Evolutionary conservation across 2,329 filamentous ascomycete species (phyloP).

Genomic region (Colletotrichum liriopes): DNA sequence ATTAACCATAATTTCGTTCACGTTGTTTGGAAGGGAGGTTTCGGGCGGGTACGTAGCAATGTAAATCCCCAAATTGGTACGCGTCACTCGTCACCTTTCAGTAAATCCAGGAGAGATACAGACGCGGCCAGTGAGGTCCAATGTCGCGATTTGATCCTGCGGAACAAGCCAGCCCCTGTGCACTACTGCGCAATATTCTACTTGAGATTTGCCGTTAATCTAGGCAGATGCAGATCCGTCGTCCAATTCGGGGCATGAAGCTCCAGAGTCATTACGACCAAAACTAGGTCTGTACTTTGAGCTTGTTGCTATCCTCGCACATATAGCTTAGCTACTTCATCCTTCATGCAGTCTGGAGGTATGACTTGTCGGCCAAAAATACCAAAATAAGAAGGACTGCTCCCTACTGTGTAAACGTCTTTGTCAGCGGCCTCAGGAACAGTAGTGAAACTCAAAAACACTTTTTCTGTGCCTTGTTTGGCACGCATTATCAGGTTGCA

Average conservation of each 20-base stretch:
- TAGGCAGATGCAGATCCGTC: conserved; percentile 4
- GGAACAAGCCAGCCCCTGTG: background rate
- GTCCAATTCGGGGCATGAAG: conserved; percentile 6
- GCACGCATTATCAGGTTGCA: conserved; percentile 19
- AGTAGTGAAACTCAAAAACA: background rate
- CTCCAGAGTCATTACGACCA: background rate
- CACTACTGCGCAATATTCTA: background rate
- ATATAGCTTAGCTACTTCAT: background rate
- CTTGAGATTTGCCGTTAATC: conserved; percentile 5
- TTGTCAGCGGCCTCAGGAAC: conserved; percentile 18
- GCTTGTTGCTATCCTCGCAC: conserved; percentile 12
- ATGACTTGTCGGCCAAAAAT: background rate
- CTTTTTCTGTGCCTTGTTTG: conserved; percentile 28
- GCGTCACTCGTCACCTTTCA: conserved; percentile 18
- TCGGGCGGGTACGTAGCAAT: background rate
- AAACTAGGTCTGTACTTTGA: conserved; percentile 8
- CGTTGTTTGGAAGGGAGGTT: conserved; percentile 6
- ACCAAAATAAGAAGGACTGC: background rate
- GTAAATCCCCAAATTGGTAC: conserved; percentile 12
- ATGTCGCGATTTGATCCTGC: background rate
- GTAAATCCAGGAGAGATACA: background rate
- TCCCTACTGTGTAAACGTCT: conserved; percentile 3
- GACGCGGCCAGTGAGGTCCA: background rate
- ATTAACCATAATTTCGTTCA: conserved; percentile 20
- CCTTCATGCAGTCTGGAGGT: background rate